These are phyloP conservation scores for Cladosporium colombiae DNA, from an alignment of 2,329 filamentous ascomycete genomes.

Conservation along the genomic window DNA sequence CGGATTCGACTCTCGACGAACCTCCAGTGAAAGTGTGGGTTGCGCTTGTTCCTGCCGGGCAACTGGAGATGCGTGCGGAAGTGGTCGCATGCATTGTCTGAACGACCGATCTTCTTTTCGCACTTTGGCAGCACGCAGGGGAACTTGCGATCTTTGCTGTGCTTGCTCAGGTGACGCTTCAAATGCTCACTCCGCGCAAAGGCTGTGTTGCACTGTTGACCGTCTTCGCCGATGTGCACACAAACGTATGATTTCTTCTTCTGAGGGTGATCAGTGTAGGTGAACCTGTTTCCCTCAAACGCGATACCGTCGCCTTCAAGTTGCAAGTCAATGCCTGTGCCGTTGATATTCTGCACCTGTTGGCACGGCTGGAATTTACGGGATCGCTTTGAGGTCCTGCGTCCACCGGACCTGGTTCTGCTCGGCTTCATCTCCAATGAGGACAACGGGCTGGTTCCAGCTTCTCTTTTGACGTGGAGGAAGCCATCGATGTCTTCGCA, in stretches of 20 bases:
- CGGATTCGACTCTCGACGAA: slow-evolving; percentile 20
- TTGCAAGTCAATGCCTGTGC: slow-evolving; percentile 11
- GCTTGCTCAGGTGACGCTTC: slow-evolving; percentile 33
- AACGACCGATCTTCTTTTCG: slow-evolving; percentile 27
- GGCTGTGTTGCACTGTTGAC: slow-evolving; percentile 23
- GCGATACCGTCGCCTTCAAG: slow-evolving; percentile 11
- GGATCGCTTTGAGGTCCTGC: slow-evolving; percentile 21
- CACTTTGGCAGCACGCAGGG: slow-evolving; percentile 31
- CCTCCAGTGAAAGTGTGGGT: slow-evolving; percentile 27
- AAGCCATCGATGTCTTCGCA: slow-evolving; percentile 30
- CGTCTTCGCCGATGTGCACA: slow-evolving; percentile 17
- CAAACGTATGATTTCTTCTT: slow-evolving; percentile 28
- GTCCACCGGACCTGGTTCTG: slow-evolving; percentile 3
- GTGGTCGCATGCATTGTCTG: slow-evolving; percentile 37
- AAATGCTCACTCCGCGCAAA: slow-evolving; percentile 38
- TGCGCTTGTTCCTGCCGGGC: slow-evolving; percentile 29
- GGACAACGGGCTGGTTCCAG: slow-evolving; percentile 9
- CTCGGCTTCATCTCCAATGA: neutral
- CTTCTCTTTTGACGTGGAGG: slow-evolving; percentile 26
- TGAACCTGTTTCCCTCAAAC: neutral
- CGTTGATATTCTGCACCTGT: neutral
- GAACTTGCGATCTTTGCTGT: slow-evolving; percentile 26
- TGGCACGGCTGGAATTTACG: slow-evolving; percentile 21
- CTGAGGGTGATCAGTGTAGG: neutral
- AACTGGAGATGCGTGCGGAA: slow-evolving; percentile 35